phyloP scores from a whole-genome alignment of 345 rosid genomes.

The Ailanthus altissimus region DNA sequence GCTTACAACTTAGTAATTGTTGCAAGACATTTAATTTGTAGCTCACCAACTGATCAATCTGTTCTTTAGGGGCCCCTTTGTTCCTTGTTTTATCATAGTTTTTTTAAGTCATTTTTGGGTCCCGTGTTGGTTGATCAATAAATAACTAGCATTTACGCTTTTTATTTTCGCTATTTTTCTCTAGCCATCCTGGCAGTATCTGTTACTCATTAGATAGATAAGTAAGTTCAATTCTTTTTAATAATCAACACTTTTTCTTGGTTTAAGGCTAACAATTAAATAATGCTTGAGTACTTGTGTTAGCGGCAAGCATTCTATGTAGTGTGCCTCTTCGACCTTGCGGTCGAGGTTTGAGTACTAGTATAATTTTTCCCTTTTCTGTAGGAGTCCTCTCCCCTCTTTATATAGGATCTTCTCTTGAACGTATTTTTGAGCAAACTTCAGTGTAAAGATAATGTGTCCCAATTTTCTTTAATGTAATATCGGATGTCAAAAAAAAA shows the following conservation, averaged over 20 bases:
- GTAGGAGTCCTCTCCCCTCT: too few species aligned
- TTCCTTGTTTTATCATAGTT: background rate
- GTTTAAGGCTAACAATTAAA: background rate
- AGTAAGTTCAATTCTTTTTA: background rate
- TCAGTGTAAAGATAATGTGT: too few species aligned
- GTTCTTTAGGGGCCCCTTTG: conserved; percentile 3
- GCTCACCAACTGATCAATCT: conserved; percentile 19
- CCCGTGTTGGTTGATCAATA: background rate
- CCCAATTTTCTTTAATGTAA: too few species aligned
- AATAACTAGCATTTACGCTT: background rate
- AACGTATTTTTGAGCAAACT: too few species aligned
- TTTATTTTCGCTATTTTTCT: background rate
- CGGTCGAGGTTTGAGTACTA: too few species aligned
- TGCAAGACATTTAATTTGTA: conserved; percentile 3
- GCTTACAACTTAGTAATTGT: conserved; percentile 7
- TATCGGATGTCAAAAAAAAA: too few species aligned
- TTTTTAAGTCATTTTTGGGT: background rate
- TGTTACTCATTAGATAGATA: background rate
- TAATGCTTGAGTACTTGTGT: too few species aligned
- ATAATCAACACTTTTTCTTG: background rate
- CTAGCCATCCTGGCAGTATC: conserved; percentile 3
- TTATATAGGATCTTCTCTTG: too few species aligned
- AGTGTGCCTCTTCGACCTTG: too few species aligned
- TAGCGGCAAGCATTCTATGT: too few species aligned
- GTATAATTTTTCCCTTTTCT: too few species aligned